Conservation (phyloP, 2,329 filamentous ascomycete species). For the Exophiala calicioides region DNA sequence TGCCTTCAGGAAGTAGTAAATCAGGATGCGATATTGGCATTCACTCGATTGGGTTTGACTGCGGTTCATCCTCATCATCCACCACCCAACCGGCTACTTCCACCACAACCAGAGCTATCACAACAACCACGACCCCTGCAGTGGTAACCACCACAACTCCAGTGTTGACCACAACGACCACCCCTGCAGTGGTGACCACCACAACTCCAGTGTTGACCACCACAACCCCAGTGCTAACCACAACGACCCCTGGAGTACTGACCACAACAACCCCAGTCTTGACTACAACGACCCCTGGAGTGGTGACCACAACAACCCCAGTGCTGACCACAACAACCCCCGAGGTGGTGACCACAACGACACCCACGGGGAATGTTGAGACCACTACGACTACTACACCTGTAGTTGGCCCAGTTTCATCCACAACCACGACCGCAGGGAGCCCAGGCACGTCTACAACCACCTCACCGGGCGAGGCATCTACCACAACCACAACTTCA, state of each 20-base stretch:
- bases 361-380: constrained; percentile 6
- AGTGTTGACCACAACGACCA: constrained; percentile 13
- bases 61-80: constrained; percentile 41
- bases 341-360: constrained; percentile 2
- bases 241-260: neutral
- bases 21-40: constrained; percentile 71
- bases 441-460: constrained; percentile 14
- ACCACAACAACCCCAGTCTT: constrained; percentile 3
- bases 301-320: constrained; percentile 13
- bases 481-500: too few relatives aligned
- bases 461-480: too few relatives aligned
- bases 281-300: constrained; percentile 7
- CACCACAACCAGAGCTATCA: constrained; percentile 42
- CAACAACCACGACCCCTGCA: constrained; percentile 34
- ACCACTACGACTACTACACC: constrained; percentile 16
- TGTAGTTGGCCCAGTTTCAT: neutral
- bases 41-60: constrained; percentile 75
- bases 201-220: constrained; percentile 7
- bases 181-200: constrained; percentile 11
- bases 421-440: constrained; percentile 8
- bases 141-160: neutral
- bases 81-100: constrained; percentile 41
- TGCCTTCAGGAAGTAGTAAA: constrained; percentile 57
- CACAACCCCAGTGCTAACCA: too few relatives aligned
- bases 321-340: constrained; percentile 9